Base-by-base conservation (phyloP, 2,329 filamentous ascomycete species). In the Pezicula radicicola region DNA sequence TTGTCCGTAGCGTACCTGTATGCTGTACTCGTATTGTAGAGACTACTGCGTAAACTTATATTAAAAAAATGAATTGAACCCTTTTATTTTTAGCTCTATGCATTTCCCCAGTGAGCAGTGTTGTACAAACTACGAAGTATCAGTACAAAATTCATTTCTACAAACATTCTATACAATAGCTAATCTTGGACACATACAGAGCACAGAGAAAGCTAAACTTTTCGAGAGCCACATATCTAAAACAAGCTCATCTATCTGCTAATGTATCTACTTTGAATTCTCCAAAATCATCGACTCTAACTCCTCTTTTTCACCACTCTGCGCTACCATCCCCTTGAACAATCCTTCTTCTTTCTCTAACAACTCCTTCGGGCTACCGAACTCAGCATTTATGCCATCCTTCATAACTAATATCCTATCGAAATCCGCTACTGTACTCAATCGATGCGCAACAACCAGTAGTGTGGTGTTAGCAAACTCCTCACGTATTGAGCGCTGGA, bases 401-500 rank as follows among this genome's bases (percentile, higher is more conserved):
- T 79, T 79, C 55, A 89, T 73, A 18, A 90, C 86, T 15, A 89
- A 72, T 52, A 89, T 85, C 49, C 79, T 76, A 67, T 89, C 86
- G 63, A 89, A 89, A 64, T 89, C 85, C 8, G 83, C 84, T 68
- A 90, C 87, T 2, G 87, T 89, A 67, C 83, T 87, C 48, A 90
- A 72, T 3, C 87, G 78, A 60, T 90, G 87, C 2, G 87, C 87
- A 65, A 89, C 89, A 30, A 89, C 85, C 18, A 89, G 68, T 28
- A 89, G 72, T 2, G 85, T 89, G 45, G 79, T 80, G 55, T 80
- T 80, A 1, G 76, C 80, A 58, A 89, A 88, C 65, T 88, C 84
- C 62, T 85, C 81, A 30, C 85, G 79, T 60, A 90, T 89, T 48
- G 78, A 83, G 13, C 82, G 79, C 70, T 90, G 87, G 61, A 90